These are phyloP conservation scores for Fragilaria crotonensis DNA, from an alignment of 108 stramenopile genomes.

Conservation along the genomic window DNA sequence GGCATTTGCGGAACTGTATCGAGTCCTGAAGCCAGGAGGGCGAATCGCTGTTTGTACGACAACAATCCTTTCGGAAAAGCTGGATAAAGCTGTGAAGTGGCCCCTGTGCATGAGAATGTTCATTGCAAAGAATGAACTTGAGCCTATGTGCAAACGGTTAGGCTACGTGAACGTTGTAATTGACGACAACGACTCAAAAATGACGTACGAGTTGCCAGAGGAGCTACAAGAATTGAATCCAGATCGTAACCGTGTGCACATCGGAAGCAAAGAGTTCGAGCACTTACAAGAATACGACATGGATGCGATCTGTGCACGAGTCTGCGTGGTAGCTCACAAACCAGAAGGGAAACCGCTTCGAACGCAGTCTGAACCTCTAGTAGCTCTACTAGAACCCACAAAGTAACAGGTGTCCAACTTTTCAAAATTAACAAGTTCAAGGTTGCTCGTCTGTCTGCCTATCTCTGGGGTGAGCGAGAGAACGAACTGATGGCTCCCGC, in stretches of 20 bases:
- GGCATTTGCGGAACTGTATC: conserved; percentile 66
- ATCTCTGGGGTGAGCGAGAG: too few species aligned
- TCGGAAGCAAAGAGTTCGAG: conserved; percentile 36
- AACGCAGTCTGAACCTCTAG: not conserved
- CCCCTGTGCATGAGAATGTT: conserved; percentile 77
- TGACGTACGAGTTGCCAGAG: conserved; percentile 54
- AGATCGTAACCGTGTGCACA: conserved; percentile 53
- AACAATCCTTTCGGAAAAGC: conserved; percentile 33
- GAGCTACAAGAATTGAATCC: conserved; percentile 26
- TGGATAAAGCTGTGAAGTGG: conserved; percentile 57
- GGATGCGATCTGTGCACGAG: conserved; percentile 67
- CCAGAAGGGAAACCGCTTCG: conserved; percentile 6
- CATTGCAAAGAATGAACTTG: conserved; percentile 37
- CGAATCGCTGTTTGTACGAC: conserved; percentile 71
- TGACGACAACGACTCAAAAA: conserved; percentile 44
- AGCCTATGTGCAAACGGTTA: conserved; percentile 55
- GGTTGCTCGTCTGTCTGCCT: too few species aligned
- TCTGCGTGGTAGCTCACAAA: conserved; percentile 55
- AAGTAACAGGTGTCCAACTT: too few species aligned
- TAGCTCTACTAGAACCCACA: not conserved
- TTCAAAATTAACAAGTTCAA: too few species aligned
- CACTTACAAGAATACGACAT: conserved; percentile 63
- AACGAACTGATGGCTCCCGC: too few species aligned
- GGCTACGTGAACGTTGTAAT: conserved; percentile 53
- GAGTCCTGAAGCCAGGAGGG: conserved; percentile 81